Conservation (phyloP, 495 filamentous ascomycete genomes). For the Lindgomyces ingoldianus region DNA sequence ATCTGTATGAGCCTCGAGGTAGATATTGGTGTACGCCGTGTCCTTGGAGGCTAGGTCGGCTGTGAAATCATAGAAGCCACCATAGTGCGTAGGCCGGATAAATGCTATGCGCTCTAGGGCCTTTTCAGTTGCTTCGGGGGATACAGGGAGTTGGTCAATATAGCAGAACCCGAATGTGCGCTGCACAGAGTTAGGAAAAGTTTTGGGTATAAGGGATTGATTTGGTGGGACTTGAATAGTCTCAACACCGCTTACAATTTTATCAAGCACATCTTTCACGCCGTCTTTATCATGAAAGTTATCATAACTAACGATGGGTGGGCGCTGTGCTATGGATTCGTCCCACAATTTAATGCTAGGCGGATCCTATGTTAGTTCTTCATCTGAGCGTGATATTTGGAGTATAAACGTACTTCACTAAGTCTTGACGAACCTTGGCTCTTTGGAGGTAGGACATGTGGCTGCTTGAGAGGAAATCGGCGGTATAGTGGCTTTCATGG, state of each 20-base stretch:
- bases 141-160: conserved; percentile 58
- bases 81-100: conserved; percentile 86
- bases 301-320: background rate
- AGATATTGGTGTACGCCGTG: conserved; percentile 85
- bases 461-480: conserved; percentile 23
- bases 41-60: conserved; percentile 85
- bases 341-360: conserved; percentile 12
- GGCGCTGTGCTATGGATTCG: background rate
- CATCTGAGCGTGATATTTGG: background rate
- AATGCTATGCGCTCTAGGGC: conserved; percentile 79
- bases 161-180: conserved; percentile 68
- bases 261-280: background rate
- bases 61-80: conserved; percentile 92
- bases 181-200: conserved; percentile 37
- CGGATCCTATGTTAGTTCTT: too few species aligned
- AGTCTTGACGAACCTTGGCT: conserved; percentile 24
- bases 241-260: background rate
- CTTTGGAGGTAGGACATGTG: background rate
- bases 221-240: conserved; percentile 12
- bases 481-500: conserved; percentile 38
- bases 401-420: conserved; percentile 2
- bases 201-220: background rate
- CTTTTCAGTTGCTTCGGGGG: conserved; percentile 65
- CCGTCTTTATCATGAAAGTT: background rate
- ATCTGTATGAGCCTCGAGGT: conserved; percentile 80